These are phyloP conservation scores for Lactarius deliciosus DNA, from an alignment of 768 basidiomycete genomes.

Conservation along the genomic window DNA sequence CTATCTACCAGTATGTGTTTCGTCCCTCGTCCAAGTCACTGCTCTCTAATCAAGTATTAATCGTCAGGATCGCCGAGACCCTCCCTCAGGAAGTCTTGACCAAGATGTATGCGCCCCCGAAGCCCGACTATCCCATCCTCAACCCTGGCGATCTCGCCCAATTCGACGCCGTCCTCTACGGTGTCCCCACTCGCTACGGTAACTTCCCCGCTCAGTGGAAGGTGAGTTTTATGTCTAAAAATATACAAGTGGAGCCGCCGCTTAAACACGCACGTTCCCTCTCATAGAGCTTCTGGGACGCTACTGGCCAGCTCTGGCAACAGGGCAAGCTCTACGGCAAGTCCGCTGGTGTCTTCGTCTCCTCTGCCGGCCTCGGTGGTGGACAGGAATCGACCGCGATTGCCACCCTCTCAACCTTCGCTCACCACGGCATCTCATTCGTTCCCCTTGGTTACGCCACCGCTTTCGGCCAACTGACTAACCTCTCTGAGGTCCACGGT, in stretches of 20 bases:
- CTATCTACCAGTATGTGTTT: conserved; percentile 48
- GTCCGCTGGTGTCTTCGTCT: conserved; percentile 71
- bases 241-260: not conserved
- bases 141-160: conserved; percentile 50
- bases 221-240: conserved; percentile 38
- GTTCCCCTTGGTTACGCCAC: conserved; percentile 72
- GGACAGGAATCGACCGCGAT: conserved; percentile 71
- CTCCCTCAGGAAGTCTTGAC: conserved; percentile 64
- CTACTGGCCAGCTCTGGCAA: conserved; percentile 66
- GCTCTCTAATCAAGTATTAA: not conserved
- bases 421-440: conserved; percentile 71
- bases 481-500: conserved; percentile 52
- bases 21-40: not conserved
- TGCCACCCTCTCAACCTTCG: conserved; percentile 53
- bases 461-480: conserved; percentile 44
- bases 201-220: conserved; percentile 80
- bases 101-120: conserved; percentile 70
- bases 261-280: conserved; percentile 3
- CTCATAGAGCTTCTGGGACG: conserved; percentile 68
- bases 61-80: conserved; percentile 72
- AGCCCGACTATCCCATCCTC: conserved; percentile 70
- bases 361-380: conserved; percentile 70
- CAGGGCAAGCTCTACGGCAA: conserved; percentile 67
- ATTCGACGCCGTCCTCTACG: conserved; percentile 75
- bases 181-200: conserved; percentile 80